Conservation (phyloP, 2,329 filamentous ascomycete species). For the Xylariaceae sp. region DNA sequence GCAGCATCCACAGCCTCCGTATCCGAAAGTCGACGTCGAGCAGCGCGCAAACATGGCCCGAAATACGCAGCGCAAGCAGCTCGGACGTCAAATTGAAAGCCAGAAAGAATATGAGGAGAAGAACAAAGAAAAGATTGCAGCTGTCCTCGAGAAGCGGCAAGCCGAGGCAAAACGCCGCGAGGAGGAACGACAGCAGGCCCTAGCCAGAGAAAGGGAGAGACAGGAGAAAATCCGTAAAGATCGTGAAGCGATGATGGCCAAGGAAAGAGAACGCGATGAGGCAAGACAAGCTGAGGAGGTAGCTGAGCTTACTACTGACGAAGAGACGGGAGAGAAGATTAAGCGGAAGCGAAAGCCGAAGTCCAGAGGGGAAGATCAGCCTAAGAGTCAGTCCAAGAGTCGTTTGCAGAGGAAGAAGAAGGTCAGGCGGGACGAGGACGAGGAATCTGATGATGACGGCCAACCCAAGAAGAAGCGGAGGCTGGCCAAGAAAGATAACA, state of each 20-base stretch:
- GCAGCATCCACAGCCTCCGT: slow-evolving; percentile 73
- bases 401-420: slow-evolving; percentile 65
- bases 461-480: slow-evolving; percentile 69
- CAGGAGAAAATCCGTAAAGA: slow-evolving; percentile 87
- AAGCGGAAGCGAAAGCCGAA: slow-evolving; percentile 75
- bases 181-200: slow-evolving; percentile 71
- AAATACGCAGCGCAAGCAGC: slow-evolving; percentile 91
- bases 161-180: slow-evolving; percentile 80
- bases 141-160: slow-evolving; percentile 80
- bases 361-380: slow-evolving; percentile 50
- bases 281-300: slow-evolving; percentile 73
- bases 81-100: slow-evolving; percentile 82
- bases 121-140: slow-evolving; percentile 85
- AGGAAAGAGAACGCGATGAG: slow-evolving; percentile 75
- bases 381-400: slow-evolving; percentile 42
- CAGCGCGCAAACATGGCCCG: slow-evolving; percentile 96
- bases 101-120: slow-evolving; percentile 93
- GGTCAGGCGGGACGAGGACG: slow-evolving; percentile 54
- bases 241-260: slow-evolving; percentile 78
- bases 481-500: slow-evolving; percentile 56
- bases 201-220: slow-evolving; percentile 74
- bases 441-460: slow-evolving; percentile 56
- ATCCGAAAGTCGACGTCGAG: slow-evolving; percentile 88
- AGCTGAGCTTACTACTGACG: slow-evolving; percentile 82
- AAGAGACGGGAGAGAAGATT: slow-evolving; percentile 80